Conservation (phyloP, 495 filamentous ascomycete species). For the Tuber indicum region DNA sequence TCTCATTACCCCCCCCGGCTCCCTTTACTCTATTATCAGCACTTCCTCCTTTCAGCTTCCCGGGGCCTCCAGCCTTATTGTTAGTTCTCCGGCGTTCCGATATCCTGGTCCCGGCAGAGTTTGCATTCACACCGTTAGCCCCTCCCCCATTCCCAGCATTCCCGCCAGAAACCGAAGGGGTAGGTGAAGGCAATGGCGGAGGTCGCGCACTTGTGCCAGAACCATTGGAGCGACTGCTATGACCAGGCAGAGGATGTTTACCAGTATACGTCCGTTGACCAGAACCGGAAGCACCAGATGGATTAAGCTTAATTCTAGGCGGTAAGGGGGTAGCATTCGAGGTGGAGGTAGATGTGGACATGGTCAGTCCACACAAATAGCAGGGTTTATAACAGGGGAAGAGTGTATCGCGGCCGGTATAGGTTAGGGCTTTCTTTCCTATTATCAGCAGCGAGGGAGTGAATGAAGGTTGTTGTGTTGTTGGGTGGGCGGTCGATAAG, state of each 20-base stretch:
- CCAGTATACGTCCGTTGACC: conserved; percentile 30
- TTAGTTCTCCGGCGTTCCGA: conserved; percentile 26
- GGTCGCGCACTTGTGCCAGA: conserved; percentile 35
- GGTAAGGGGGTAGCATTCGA: conserved; percentile 31
- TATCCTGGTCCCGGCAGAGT: conserved; percentile 32
- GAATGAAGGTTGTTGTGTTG: conserved; percentile 73
- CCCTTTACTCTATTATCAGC: conserved; percentile 50
- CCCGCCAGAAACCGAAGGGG: conserved; percentile 19
- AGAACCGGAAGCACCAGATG: conserved; percentile 14
- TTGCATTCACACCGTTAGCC: conserved; percentile 20
- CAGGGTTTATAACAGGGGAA: background rate
- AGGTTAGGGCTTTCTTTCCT: background rate
- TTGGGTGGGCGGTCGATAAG: conserved; percentile 85
- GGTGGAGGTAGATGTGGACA: conserved; percentile 36
- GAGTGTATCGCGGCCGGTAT: background rate
- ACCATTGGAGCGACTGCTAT: conserved; percentile 30
- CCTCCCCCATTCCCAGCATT: conserved; percentile 23
- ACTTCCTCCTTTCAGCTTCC: conserved; percentile 77
- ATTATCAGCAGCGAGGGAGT: conserved; percentile 12
- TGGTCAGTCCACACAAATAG: conserved; percentile 20
- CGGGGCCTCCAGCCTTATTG: conserved; percentile 52
- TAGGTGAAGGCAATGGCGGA: conserved; percentile 33
- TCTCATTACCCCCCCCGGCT: conserved; percentile 38
- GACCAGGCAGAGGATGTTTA: conserved; percentile 30
- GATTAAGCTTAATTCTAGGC: conserved; percentile 28